Evolutionary conservation across 306 rosid species (phyloP).

Genomic region (Arachis stenosperma): DNA sequence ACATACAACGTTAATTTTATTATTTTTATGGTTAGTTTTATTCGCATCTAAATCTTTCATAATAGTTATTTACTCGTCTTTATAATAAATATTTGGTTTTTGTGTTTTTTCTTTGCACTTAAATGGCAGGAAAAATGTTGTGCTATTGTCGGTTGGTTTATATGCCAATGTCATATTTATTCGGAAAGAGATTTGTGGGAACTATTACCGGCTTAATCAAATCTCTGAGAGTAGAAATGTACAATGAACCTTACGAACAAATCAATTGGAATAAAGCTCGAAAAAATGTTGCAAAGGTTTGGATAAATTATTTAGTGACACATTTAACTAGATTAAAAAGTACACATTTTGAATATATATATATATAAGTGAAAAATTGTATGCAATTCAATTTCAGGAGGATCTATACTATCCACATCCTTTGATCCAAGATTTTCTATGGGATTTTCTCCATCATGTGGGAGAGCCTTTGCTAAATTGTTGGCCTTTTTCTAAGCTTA

Average conservation of each 20-base stretch:
- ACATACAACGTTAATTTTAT: too few relatives aligned
- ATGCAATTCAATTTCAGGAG: constrained; percentile 52
- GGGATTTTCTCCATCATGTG: constrained; percentile 67
- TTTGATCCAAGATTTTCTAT: constrained; percentile 62
- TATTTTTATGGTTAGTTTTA: too few relatives aligned
- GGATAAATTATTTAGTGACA: too few relatives aligned
- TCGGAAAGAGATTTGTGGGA: background rate
- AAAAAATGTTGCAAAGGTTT: background rate
- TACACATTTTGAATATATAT: too few relatives aligned
- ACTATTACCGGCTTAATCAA: background rate
- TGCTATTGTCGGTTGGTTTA: background rate
- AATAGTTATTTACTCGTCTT: too few relatives aligned
- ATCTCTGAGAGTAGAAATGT: background rate
- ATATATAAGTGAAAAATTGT: too few relatives aligned
- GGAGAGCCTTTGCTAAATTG: constrained; percentile 53
- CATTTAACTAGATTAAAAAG: too few relatives aligned
- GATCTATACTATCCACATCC: constrained; percentile 77
- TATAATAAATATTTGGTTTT: too few relatives aligned
- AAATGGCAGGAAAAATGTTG: background rate
- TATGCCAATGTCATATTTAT: background rate
- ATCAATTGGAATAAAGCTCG: background rate
- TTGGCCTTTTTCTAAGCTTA: constrained; percentile 65
- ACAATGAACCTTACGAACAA: background rate
- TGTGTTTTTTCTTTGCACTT: too few relatives aligned
- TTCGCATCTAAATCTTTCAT: too few relatives aligned